A percentile compares a stretch with the other conserved stretches of the same genome.
These are phyloP conservation scores for Pleurostoma richardsiae DNA, from an alignment of 2,329 filamentous ascomycete genomes.

Conservation along the genomic window DNA sequence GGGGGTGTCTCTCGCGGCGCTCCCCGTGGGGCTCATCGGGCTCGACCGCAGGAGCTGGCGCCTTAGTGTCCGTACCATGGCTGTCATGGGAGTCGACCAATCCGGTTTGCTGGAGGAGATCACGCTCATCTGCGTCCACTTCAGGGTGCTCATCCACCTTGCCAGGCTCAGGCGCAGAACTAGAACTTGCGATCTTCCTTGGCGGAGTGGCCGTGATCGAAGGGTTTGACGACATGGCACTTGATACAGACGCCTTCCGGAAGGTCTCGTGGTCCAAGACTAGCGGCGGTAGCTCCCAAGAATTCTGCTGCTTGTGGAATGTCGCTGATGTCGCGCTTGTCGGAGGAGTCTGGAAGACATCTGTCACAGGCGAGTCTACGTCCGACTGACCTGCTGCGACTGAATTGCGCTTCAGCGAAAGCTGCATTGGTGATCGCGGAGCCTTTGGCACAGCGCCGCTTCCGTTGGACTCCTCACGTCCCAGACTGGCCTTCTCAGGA, in stretches of 20 bases:
- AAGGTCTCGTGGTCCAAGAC: slow-evolving; percentile 24
- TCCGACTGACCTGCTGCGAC: slow-evolving; percentile 22
- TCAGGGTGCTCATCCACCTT: slow-evolving; percentile 33
- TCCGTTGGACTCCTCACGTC: slow-evolving; percentile 11
- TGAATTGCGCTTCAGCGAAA: slow-evolving; percentile 19
- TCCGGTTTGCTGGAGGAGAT: slow-evolving; percentile 63
- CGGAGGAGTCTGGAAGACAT: slow-evolving; percentile 45
- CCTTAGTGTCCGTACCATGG: slow-evolving; percentile 34
- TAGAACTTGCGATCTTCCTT: slow-evolving; percentile 21
- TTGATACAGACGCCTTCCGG: slow-evolving; percentile 39
- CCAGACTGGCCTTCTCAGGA: slow-evolving; percentile 3
- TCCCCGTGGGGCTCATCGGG: slow-evolving; percentile 32
- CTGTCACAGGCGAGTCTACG: slow-evolving; percentile 31
- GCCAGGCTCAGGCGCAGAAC: slow-evolving; percentile 20
- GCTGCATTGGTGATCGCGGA: too few species aligned
- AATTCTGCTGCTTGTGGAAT: slow-evolving; percentile 33
- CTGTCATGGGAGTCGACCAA: slow-evolving; percentile 46
- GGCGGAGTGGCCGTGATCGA: slow-evolving; percentile 25
- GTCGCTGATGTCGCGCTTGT: slow-evolving; percentile 29
- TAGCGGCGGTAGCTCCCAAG: slow-evolving; percentile 34
- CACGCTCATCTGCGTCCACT: slow-evolving; percentile 62
- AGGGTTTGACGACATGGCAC: slow-evolving; percentile 28
- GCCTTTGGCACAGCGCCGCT: slow-evolving; percentile 10
- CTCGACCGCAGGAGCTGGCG: slow-evolving; percentile 31
- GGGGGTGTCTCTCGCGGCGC: slow-evolving; percentile 17